Conservation (phyloP, 2,329 filamentous ascomycete genomes). For the Sclerotinia spermophila region DNA sequence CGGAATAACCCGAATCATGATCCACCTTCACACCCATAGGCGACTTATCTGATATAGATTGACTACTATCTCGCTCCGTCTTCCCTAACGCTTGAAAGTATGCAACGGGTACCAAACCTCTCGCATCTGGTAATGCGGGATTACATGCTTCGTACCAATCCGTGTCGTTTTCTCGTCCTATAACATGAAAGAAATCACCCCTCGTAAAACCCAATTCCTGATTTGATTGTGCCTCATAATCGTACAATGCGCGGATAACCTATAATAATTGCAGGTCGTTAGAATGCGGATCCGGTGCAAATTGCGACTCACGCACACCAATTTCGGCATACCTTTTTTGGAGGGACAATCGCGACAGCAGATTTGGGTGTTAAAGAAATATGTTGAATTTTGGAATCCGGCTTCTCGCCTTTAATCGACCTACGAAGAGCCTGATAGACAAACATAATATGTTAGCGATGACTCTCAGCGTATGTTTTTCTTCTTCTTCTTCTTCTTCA, state of each 20-base stretch:
- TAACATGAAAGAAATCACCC: slow-evolving; percentile 97
- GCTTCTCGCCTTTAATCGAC: slow-evolving; percentile 69
- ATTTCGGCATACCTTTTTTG: slow-evolving; percentile 59
- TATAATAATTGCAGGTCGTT: slow-evolving; percentile 39
- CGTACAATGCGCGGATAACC: slow-evolving; percentile 97
- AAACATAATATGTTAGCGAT: slow-evolving; percentile 28
- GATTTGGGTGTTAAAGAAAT: slow-evolving; percentile 68
- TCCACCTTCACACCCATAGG: slow-evolving; percentile 56
- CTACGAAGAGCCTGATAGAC: slow-evolving; percentile 55
- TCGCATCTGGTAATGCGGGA: slow-evolving; percentile 77
- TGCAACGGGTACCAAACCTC: slow-evolving; percentile 86
- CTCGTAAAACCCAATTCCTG: slow-evolving; percentile 88
- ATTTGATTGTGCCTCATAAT: slow-evolving; percentile 72
- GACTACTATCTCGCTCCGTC: slow-evolving; percentile 83
- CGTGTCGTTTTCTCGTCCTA: slow-evolving; percentile 86
- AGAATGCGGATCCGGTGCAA: neutral
- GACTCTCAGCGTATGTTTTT: neutral
- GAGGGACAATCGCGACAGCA: slow-evolving; percentile 65
- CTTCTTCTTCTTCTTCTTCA: too few species aligned
- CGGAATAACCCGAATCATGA: slow-evolving; percentile 89
- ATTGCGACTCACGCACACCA: slow-evolving; percentile 16
- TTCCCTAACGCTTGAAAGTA: slow-evolving; percentile 93
- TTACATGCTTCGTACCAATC: slow-evolving; percentile 99
- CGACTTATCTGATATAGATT: slow-evolving; percentile 52
- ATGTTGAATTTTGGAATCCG: slow-evolving; percentile 53